These are phyloP conservation scores for Vanilla planifolia DNA, from an alignment of 106 monocot species.

Conservation along the genomic window DNA sequence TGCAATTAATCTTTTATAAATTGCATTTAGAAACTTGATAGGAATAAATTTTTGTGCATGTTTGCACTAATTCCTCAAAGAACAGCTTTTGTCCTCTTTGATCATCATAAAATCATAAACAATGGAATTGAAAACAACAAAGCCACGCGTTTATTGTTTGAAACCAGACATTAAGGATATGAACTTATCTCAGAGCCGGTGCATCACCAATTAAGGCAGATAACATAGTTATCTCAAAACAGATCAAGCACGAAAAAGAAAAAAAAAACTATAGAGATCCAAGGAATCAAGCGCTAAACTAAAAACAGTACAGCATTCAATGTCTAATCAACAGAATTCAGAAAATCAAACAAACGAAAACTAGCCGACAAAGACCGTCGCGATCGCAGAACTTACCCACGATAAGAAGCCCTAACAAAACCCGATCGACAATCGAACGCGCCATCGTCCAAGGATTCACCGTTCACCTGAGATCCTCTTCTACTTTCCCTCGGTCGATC, in stretches of 20 bases:
- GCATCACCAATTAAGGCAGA: background rate
- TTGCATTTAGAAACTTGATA: too few relatives aligned
- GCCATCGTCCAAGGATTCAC: conserved; percentile 5
- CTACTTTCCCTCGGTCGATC: background rate
- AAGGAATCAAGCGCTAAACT: too few relatives aligned
- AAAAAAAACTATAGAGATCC: background rate
- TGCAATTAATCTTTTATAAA: too few relatives aligned
- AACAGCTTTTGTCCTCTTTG: too few relatives aligned
- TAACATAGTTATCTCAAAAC: background rate
- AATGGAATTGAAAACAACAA: too few relatives aligned
- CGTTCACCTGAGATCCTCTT: background rate
- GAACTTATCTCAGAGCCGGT: background rate
- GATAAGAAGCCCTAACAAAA: conserved; percentile 15
- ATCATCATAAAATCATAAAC: too few relatives aligned
- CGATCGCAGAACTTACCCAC: conserved; percentile 4
- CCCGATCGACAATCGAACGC: conserved; percentile 6
- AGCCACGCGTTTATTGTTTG: too few relatives aligned
- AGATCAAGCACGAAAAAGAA: background rate
- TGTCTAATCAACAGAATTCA: background rate
- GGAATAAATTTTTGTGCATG: too few relatives aligned
- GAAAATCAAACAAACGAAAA: background rate
- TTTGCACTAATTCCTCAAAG: too few relatives aligned
- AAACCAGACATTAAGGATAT: too few relatives aligned
- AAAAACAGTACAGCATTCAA: too few relatives aligned
- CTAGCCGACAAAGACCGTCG: background rate